Conservation (phyloP, 129 eudicot genomes). For the Centella asiatica region DNA sequence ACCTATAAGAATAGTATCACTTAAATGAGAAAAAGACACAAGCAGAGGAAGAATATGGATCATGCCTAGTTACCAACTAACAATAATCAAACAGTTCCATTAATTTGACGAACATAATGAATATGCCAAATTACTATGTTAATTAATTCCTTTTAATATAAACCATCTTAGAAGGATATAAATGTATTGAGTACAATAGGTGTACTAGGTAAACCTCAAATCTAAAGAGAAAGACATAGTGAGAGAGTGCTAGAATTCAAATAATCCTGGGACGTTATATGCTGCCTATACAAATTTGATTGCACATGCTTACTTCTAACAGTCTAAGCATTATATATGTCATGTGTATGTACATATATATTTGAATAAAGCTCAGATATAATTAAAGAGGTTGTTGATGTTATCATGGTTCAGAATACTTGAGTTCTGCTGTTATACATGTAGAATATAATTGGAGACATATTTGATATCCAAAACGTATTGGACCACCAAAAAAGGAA, state of each 20-base stretch:
- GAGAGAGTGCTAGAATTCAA: neutral
- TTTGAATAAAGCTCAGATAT: no score
- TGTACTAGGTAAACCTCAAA: neutral
- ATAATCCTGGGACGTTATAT: no score
- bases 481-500: no score
- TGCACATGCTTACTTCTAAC: no score
- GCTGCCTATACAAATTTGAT: no score
- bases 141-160: no score
- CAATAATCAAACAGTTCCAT: neutral
- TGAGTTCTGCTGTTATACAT: no score
- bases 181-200: neutral
- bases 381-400: neutral
- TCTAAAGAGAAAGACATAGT: neutral
- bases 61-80: no score
- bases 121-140: neutral
- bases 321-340: no score
- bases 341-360: no score
- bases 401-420: neutral
- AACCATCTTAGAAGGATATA: neutral
- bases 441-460: neutral
- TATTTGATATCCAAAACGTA: neutral
- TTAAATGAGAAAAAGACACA: neutral
- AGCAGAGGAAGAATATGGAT: neutral
- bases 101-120: neutral
- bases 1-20: conserved; percentile 17